phyloP scores from a whole-genome alignment of 2,329 filamentous ascomycete species.

The Penicillium palitans region DNA sequence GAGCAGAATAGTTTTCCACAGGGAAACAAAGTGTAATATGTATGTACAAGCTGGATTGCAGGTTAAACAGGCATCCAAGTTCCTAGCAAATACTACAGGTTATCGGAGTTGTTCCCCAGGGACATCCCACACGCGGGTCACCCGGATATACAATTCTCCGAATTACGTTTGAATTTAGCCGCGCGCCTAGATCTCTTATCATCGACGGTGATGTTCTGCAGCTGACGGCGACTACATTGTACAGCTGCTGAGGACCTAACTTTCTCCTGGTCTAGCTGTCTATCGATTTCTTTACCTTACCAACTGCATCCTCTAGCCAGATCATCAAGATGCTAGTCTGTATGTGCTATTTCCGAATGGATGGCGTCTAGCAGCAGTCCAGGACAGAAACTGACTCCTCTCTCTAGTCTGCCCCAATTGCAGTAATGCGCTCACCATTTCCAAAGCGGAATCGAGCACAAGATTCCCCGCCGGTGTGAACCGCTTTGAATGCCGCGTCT shows the following conservation, averaged over 20 bases:
- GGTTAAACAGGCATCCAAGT: conserved; percentile 5
- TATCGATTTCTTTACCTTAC: not conserved
- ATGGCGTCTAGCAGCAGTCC: not conserved
- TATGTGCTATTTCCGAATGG: conserved; percentile 16
- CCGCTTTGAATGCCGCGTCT: conserved; percentile 92
- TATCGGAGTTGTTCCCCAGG: conserved; percentile 18
- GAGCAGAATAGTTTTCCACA: not conserved
- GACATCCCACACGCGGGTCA: conserved; percentile 19
- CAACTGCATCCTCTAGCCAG: not conserved
- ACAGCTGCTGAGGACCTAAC: not conserved
- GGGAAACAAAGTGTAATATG: conserved; percentile 6
- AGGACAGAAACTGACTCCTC: conserved; percentile 21
- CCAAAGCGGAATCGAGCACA: conserved; percentile 40
- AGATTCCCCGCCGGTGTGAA: conserved; percentile 57
- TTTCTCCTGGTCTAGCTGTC: not conserved
- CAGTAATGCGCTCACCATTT: conserved; percentile 51
- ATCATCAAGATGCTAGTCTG: conserved; percentile 21
- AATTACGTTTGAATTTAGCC: conserved; percentile 18
- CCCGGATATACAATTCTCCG: conserved; percentile 19
- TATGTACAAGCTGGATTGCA: conserved; percentile 19
- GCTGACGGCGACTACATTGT: not conserved
- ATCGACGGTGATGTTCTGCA: conserved; percentile 9
- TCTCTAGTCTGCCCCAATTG: conserved; percentile 51
- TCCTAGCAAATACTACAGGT: conserved; percentile 6
- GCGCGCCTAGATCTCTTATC: conserved; percentile 21